phyloP scores from a whole-genome alignment of 176 grass and related monocot genomes.

The Aegilops tauschii region DNA sequence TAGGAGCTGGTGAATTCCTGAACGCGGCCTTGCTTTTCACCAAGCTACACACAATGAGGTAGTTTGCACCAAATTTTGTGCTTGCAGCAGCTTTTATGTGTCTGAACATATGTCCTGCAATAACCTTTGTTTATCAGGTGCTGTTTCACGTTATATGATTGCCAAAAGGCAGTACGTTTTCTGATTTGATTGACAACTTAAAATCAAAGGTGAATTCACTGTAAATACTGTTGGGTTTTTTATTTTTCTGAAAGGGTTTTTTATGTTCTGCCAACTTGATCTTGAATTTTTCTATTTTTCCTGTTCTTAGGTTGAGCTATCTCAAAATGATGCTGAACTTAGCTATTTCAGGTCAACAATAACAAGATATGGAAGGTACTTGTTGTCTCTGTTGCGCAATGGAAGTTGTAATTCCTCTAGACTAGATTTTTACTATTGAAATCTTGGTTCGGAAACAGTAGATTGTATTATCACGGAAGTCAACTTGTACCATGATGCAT shows the following conservation, averaged over 20 bases:
- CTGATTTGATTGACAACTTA: constrained; percentile 52
- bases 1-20: no score
- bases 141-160: constrained; percentile 36
- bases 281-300: neutral
- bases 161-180: constrained; percentile 50
- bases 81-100: constrained; percentile 12
- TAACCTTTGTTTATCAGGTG: constrained; percentile 34
- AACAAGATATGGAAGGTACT: constrained; percentile 75
- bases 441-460: no score
- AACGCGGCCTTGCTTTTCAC: constrained; percentile 28
- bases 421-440: no score
- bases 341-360: constrained; percentile 46
- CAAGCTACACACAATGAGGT: constrained; percentile 54
- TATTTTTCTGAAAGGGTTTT: neutral
- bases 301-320: constrained; percentile 50
- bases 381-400: no score
- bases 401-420: no score
- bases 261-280: constrained; percentile 16
- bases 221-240: neutral
- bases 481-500: neutral
- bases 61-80: neutral
- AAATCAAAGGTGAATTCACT: constrained; percentile 59
- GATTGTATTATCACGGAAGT: no score
- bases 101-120: neutral
- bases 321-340: constrained; percentile 51